These are phyloP conservation scores for Piedraia hortae DNA, from an alignment of 2,329 filamentous ascomycete genomes.

Conservation along the genomic window DNA sequence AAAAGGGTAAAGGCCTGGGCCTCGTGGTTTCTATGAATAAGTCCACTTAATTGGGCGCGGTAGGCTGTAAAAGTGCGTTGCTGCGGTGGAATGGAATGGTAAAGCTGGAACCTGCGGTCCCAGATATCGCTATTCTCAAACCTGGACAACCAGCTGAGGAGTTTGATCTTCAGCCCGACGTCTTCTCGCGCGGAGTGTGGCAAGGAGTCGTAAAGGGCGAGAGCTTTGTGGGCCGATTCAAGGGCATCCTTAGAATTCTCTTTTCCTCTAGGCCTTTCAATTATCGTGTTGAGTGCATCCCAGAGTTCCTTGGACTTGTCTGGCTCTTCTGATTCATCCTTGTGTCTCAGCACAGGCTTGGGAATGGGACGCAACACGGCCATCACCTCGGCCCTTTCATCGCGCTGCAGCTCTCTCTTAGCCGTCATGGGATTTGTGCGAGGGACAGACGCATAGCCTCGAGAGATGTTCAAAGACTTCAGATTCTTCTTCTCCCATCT, in stretches of 20 bases:
- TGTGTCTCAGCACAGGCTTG: not conserved
- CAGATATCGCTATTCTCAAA: slow-evolving; percentile 4
- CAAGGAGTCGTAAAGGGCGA: slow-evolving; percentile 14
- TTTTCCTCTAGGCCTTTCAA: too few species aligned
- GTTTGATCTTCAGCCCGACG: slow-evolving; percentile 5
- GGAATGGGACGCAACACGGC: too few species aligned
- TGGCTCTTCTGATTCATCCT: not conserved
- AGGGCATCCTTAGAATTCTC: not conserved
- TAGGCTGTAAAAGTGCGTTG: slow-evolving; percentile 6
- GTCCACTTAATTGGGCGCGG: slow-evolving; percentile 4
- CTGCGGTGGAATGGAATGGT: slow-evolving; percentile 5
- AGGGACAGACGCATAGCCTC: slow-evolving; percentile 1
- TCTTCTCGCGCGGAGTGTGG: slow-evolving; percentile 5
- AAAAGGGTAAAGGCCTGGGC: slow-evolving; percentile 5
- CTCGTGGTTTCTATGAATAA: slow-evolving; percentile 4
- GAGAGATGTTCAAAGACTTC: slow-evolving; percentile 7
- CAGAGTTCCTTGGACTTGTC: not conserved
- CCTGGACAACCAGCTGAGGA: slow-evolving; percentile 8
- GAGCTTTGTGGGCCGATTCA: slow-evolving; percentile 9
- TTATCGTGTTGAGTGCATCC: too few species aligned
- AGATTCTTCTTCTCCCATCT: slow-evolving; percentile 8
- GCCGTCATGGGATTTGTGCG: not conserved
- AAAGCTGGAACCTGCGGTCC: slow-evolving; percentile 6
- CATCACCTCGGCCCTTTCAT: slow-evolving; percentile 1
- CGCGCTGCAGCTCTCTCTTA: slow-evolving; percentile 1